Base-by-base conservation (phyloP, 495 filamentous ascomycete species). In the Daldinia vernicosa region DNA sequence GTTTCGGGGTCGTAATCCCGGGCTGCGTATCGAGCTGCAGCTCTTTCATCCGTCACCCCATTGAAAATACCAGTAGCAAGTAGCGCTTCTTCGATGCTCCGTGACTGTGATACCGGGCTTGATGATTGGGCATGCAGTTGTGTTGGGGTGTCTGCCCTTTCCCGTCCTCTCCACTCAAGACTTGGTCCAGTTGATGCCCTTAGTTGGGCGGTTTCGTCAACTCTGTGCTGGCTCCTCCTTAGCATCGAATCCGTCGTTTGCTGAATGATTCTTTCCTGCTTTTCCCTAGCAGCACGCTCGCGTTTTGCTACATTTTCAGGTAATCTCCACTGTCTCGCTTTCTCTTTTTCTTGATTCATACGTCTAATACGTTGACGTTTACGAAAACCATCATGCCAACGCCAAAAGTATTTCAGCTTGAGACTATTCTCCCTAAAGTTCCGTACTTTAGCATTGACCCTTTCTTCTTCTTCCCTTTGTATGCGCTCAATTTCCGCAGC, bases 321-420 rank as follows among this genome's bases (percentile, higher is more conserved):
- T 12, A 62, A 66, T 55, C 54, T 72, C 70, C 67, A 72, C 52
- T 75, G 72, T 32, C 74, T 67, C 24, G 74, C 76, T 15, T 81
- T 79, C 60, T 81, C 78, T 19, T 75, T 78, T 30, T 76, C 76
- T 52, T 75, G 33, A 47, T 74, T 76, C 55, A 78, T 66, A 71
- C 79, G 64, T 58, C 63, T 74, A 32, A 75, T 39, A 15, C 66
- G 39, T 63, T 59, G 77, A 6, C 81, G 80, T 51, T 82, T 80
- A 12, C 81, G 72, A 11, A 82, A 81, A 26, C 66, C 72, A 27
- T 83, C 69, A 53, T 80, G 79, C 86, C 86, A 88, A 11, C 75
- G 69, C 53, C 83, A 81, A 30, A 83, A 83, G 72, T 78, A 88
- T 52, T 83, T 86, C 30, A 82, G 76, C 12, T 70, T 66, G 28